Base-by-base conservation (phyloP, 169 alveolate genomes). In the Cryptosporidium canis region DNA sequence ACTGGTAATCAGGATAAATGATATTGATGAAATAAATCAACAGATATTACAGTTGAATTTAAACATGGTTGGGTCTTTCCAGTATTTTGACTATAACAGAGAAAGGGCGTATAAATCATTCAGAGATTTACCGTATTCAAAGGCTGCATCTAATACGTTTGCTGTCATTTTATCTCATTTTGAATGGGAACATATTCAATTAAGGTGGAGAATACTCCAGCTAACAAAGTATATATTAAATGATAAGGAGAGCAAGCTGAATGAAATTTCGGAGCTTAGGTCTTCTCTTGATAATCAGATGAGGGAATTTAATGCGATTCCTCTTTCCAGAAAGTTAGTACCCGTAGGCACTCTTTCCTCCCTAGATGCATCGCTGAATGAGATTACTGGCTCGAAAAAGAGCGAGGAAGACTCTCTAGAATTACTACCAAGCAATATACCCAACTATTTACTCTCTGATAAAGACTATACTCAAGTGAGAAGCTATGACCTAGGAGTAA, bases 121-220 rank as follows among this genome's bases (percentile, higher is more conserved):
- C 12, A n/a, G 55, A 35, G 84, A 48, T 51, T 48, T 70, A 33
- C 31, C 35, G 2, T 55, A 70, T 51, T n/a, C 55, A 44, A 55
- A 48, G n/a, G 55, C 39, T 2, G 45, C 44, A 33, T 70, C 84
- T 24, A 70, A 70, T 55, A 21, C 53, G 43, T 44, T 70, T 31
- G 41, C 66, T 4, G 43, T 70, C 1, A 70, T 70, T 48, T 70
- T 70, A n/a, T 70, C 84, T 8, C 84, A 70, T 31, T 53, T 70
- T 51, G 84, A 70, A 55, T 70, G 84, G 84, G 84, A 70, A 8
- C 84, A 70, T 47, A 70, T 70, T n/a, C 84, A 70, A 51, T 41
- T 70, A 4, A 70, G 84, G 53, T 70, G 84, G 84, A 70, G 84
- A 51, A 31, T 53, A 48, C 24, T 70, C 9, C 68, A 70, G 8